Base-by-base conservation (phyloP, 306 rosid genomes). In the Quercus robur region DNA sequence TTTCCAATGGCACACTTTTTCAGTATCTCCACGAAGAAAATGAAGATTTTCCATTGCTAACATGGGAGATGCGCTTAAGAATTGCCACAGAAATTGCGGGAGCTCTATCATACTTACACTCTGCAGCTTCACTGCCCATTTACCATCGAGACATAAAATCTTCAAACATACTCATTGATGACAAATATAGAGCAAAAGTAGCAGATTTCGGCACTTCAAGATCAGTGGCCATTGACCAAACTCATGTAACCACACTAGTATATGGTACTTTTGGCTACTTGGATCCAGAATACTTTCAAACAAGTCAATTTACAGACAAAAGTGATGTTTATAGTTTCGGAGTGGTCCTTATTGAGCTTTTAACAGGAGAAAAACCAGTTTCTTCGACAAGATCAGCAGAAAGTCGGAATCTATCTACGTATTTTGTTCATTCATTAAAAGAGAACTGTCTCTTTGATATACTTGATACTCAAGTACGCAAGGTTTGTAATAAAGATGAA, bases 121-220 rank as follows among this genome's bases (percentile, higher is more conserved):
- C 85, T 1, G 69, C 14, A 62, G 81, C 85, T 23, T 81, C 44
- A 38, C 70, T 56, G 0, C 88, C 88, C 23, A 78, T 85, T 71
- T 85, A 78, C 3, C 88, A 85, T 38, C 75, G 81, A 14, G 88
- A 85, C 38, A 49, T 85, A 25, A 85, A 85, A 31, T 75, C 88
- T 51, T 9, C 55, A 18, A 85, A 85, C 81, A 81, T 85, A 58
- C 58, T 78, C 0, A 23, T 78, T 38, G 88, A 81, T 57, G 81
- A 81, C 44, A 23, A 85, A 85, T 46, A 51, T 14, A 51, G 18
- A 13, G 55, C 55, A 51, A 51, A 51, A 9, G 17, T 51, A 51
- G 55, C 55, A 51, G 55, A 51, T 9, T 51, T 51, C 4, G 55
- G 13, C 15, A 51, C 55, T 51, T 51, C 3, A 51, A 51, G 55